These are phyloP conservation scores for Colletotrichum sublineola DNA, from an alignment of 2,329 filamentous ascomycete genomes.

Conservation along the genomic window DNA sequence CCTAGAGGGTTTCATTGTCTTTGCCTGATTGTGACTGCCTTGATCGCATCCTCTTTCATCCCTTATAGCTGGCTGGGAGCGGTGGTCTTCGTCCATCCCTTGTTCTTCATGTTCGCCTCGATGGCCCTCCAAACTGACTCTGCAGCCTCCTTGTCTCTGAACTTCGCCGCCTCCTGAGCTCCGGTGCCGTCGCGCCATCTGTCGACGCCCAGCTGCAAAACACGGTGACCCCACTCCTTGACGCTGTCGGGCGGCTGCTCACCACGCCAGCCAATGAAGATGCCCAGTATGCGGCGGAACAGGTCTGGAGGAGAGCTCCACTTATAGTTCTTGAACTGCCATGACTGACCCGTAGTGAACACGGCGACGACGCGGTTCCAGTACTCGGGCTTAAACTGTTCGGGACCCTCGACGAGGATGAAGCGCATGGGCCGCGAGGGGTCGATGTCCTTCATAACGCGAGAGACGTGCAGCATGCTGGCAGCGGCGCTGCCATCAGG, in stretches of 20 bases:
- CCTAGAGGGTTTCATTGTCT: background rate
- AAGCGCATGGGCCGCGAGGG: constrained; percentile 84
- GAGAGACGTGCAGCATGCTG: constrained; percentile 88
- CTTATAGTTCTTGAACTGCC: constrained; percentile 99
- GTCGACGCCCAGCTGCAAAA: constrained; percentile 84
- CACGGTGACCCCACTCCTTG: constrained; percentile 86
- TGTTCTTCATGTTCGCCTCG: constrained; percentile 87
- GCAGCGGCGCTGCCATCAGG: constrained; percentile 77
- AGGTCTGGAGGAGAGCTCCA: constrained; percentile 91
- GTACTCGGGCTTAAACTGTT: constrained; percentile 98
- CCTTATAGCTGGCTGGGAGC: constrained; percentile 61
- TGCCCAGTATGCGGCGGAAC: constrained; percentile 87
- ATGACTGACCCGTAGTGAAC: constrained; percentile 96
- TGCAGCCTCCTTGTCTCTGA: constrained; percentile 92
- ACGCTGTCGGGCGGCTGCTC: constrained; percentile 84
- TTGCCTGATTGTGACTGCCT: background rate
- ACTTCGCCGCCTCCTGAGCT: constrained; percentile 69
- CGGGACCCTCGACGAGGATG: constrained; percentile 92
- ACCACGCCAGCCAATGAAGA: constrained; percentile 93
- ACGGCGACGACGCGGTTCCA: constrained; percentile 96
- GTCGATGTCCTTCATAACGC: constrained; percentile 79
- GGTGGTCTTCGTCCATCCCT: constrained; percentile 83
- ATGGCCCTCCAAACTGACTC: constrained; percentile 93
- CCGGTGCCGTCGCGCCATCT: constrained; percentile 75
- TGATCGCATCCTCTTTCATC: background rate